Percentiles rank a stretch among this genome's conserved stretches.
Evolutionary conservation across 2,329 filamentous ascomycete genomes (phyloP).

Genomic region (Xylaria polymorpha): DNA sequence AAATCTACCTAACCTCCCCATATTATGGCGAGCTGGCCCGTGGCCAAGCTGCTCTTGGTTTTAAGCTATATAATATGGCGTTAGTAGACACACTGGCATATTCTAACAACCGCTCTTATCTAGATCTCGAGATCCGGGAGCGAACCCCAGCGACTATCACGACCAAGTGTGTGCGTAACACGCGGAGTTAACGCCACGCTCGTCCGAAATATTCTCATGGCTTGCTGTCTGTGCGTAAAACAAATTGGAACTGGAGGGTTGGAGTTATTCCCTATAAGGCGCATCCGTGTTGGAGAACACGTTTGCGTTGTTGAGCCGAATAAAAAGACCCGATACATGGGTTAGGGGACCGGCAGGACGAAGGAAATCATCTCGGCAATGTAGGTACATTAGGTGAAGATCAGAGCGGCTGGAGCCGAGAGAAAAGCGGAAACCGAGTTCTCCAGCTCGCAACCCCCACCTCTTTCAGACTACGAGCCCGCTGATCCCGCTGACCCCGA

Average conservation of each 20-base stretch:
- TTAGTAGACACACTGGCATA: not conserved
- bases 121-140: not conserved
- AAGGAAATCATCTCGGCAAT: slow-evolving; percentile 13
- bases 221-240: not conserved
- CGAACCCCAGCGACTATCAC: not conserved
- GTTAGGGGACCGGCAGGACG: slow-evolving; percentile 24
- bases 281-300: not conserved
- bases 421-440: no score
- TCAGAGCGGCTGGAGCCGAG: slow-evolving; percentile 20
- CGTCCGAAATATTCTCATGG: not conserved
- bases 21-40: not conserved
- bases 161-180: not conserved
- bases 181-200: not conserved
- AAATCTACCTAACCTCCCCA: not conserved
- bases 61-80: not conserved
- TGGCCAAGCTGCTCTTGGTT: not conserved
- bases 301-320: not conserved
- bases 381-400: slow-evolving; percentile 11
- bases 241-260: not conserved
- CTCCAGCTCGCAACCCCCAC: no score
- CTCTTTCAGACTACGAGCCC: no score
- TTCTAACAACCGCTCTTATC: not conserved
- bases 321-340: slow-evolving; percentile 14
- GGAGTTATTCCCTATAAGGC: not conserved
- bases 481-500: not conserved